A percentile compares a stretch with the other conserved stretches of the same genome.
Evolutionary conservation across 148 eudicot genomes (phyloP).

Genomic region (Mesembryanthemum crystallinum): DNA sequence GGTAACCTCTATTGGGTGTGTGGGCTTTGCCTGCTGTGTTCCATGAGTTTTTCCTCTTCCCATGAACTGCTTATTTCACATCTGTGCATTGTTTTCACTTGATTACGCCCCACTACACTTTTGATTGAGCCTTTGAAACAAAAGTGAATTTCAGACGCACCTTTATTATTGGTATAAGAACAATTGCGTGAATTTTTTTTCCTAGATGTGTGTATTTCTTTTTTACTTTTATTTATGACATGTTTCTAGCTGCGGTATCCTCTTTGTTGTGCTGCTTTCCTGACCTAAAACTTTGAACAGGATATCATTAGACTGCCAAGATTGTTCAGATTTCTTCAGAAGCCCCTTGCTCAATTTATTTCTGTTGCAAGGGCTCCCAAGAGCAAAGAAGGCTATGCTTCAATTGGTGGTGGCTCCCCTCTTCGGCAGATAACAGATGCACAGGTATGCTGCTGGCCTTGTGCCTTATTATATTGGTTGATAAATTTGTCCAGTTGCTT

Average conservation of each 20-base stretch:
- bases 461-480: neutral
- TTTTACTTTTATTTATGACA: neutral
- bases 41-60: too few species aligned
- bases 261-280: slow-evolving; percentile 16
- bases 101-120: too few species aligned
- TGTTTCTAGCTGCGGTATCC: slow-evolving; percentile 1
- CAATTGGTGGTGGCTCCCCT: slow-evolving; percentile 99
- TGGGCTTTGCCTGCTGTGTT: too few species aligned
- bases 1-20: too few species aligned
- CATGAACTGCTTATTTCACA: too few species aligned
- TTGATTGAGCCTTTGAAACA: too few species aligned
- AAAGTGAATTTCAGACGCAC: too few species aligned
- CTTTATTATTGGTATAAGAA: too few species aligned
- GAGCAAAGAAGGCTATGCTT: slow-evolving; percentile 99
- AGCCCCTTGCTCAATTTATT: slow-evolving; percentile 89
- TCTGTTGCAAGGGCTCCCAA: slow-evolving; percentile 93
- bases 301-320: slow-evolving; percentile 95
- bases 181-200: neutral
- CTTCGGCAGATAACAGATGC: slow-evolving; percentile 91
- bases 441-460: slow-evolving; percentile 54
- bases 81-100: too few species aligned
- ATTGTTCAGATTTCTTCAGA: slow-evolving; percentile 88
- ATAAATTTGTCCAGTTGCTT: slow-evolving; percentile 4
- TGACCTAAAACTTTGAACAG: slow-evolving; percentile 47
- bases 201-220: neutral